These are phyloP conservation scores for Syzygium malaccense DNA, from an alignment of 441 rosid genomes.

Conservation along the genomic window DNA sequence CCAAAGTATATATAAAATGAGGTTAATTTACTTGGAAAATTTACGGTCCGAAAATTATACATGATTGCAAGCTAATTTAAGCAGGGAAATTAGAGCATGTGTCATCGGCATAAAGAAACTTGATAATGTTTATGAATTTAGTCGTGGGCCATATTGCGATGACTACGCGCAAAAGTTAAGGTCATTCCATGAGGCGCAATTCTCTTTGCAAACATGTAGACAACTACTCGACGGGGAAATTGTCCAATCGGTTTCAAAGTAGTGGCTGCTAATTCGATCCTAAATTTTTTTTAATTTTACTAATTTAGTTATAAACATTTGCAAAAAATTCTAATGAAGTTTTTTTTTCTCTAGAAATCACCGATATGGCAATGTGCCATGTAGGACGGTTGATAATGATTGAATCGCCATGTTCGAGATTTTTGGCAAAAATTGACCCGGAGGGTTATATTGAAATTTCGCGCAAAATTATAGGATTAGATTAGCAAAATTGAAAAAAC, in stretches of 20 bases:
- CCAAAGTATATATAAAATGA: neutral
- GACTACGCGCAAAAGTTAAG: neutral
- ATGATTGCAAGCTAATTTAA: neutral
- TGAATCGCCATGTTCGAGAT: neutral
- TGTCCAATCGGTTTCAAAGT: accelerated
- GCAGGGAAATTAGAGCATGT: neutral
- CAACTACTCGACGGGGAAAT: neutral
- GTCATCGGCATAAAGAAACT: neutral
- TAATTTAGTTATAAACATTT: neutral
- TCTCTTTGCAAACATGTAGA: neutral
- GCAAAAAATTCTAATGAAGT: neutral
- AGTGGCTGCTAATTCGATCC: accelerated
- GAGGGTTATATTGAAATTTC: neutral
- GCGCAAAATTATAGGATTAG: neutral
- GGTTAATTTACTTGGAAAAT: neutral
- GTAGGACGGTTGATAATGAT: accelerated
- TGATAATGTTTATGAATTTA: neutral
- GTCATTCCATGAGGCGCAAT: neutral
- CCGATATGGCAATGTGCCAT: accelerated
- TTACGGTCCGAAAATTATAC: neutral
- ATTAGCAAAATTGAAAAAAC: neutral
- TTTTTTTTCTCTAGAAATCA: accelerated
- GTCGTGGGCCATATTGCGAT: neutral
- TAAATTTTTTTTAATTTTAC: neutral
- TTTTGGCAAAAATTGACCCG: neutral